Conservation (phyloP, 108 stramenopile species). For the Nitzschia sp. region DNA sequence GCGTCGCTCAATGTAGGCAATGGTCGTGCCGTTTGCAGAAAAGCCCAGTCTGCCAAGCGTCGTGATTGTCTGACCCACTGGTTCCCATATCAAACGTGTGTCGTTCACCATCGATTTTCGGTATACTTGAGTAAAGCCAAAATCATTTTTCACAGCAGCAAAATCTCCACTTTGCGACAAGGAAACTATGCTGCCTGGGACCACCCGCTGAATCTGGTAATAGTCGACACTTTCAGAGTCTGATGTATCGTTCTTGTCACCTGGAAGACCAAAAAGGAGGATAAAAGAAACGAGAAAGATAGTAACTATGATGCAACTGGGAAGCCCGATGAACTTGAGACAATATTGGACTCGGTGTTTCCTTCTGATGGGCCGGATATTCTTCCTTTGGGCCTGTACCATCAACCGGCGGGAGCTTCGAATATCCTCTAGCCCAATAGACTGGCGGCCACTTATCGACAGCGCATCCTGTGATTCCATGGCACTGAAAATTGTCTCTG, state of each 20-base stretch:
- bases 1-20: background rate
- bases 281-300: conserved; percentile 5
- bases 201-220: background rate
- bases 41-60: background rate
- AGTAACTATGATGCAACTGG: background rate
- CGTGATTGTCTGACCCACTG: background rate
- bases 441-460: too few relatives aligned
- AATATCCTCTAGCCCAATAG: too few relatives aligned
- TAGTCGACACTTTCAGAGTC: background rate
- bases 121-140: conserved; percentile 11
- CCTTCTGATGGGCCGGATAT: too few relatives aligned
- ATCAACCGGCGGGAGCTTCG: too few relatives aligned
- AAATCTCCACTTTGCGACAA: conserved; percentile 2
- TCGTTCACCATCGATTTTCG: background rate
- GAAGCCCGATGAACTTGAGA: background rate
- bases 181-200: background rate
- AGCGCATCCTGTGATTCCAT: too few relatives aligned
- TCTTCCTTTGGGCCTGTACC: too few relatives aligned
- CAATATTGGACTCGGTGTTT: too few relatives aligned
- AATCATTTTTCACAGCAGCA: conserved; percentile 7
- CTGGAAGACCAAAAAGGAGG: background rate
- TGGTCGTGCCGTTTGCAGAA: background rate
- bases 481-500: too few relatives aligned
- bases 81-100: background rate
- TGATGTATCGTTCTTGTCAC: background rate